A percentile compares a stretch with the other conserved stretches of the same genome.
These are phyloP conservation scores for Calonectria honghensis DNA, from an alignment of 2,329 filamentous ascomycete species.

Conservation along the genomic window DNA sequence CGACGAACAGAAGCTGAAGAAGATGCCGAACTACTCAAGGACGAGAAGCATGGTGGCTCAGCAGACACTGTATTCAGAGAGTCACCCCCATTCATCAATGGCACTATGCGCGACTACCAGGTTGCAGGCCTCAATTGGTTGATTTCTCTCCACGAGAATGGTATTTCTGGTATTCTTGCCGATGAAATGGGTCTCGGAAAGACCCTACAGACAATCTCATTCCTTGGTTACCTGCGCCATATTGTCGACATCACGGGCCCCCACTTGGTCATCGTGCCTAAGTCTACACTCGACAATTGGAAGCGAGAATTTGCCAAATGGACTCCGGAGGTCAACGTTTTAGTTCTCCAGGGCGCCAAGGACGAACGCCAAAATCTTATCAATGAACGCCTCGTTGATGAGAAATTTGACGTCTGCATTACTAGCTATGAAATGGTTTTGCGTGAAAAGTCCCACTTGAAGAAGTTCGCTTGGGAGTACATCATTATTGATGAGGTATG, in stretches of 20 bases:
- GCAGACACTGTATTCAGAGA: constrained; percentile 95
- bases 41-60: constrained; percentile 91
- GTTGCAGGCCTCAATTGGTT: constrained; percentile 97
- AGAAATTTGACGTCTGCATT: constrained; percentile 98
- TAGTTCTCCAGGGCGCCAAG: constrained; percentile 95
- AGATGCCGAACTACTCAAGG: constrained; percentile 89
- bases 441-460: constrained; percentile 93
- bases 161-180: constrained; percentile 97
- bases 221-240: constrained; percentile 94
- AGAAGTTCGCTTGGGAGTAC: constrained; percentile 99
- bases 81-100: constrained; percentile 91
- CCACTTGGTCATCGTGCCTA: constrained; percentile 93
- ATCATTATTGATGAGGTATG: constrained; percentile 94
- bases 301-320: constrained; percentile 94
- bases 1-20: constrained; percentile 98
- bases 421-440: constrained; percentile 99
- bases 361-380: constrained; percentile 93
- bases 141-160: constrained; percentile 97
- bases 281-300: constrained; percentile 99
- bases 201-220: constrained; percentile 97
- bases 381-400: constrained; percentile 91
- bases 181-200: constrained; percentile 99
- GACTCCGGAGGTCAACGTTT: constrained; percentile 96
- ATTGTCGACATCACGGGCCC: constrained; percentile 92
- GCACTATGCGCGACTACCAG: constrained; percentile 97